Percentiles rank a stretch among this genome's conserved stretches.
These are phyloP conservation scores for Saccharum officinarum DNA, from an alignment of 176 grass and related monocot genomes.

Conservation along the genomic window DNA sequence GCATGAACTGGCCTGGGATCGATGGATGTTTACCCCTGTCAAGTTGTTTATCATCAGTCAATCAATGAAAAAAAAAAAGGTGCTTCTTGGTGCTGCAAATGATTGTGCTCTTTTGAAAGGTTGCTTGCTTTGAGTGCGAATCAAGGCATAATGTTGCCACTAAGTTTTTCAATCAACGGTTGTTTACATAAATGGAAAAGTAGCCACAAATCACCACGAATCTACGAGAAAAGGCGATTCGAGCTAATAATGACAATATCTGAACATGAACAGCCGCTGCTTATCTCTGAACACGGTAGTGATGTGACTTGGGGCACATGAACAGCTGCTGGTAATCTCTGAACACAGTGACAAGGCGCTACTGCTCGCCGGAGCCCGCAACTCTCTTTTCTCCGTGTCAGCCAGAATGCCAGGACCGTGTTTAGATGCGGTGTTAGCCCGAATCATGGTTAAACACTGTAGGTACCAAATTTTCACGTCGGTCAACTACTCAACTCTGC, in stretches of 20 bases:
- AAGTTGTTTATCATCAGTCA: background rate
- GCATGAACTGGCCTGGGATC: background rate
- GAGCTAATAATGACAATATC: background rate
- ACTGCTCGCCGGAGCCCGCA: too few species aligned
- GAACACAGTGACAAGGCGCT: too few species aligned
- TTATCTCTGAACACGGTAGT: background rate
- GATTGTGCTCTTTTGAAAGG: background rate
- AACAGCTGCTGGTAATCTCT: too few species aligned
- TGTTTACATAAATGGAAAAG: background rate
- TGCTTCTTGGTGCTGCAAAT: conserved; percentile 36
- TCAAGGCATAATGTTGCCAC: background rate
- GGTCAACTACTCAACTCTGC: too few species aligned
- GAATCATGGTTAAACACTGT: too few species aligned
- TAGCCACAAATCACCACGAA: background rate
- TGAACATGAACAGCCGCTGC: too few species aligned
- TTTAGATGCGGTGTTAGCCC: too few species aligned
- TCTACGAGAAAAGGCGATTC: background rate
- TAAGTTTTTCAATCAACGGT: too few species aligned
- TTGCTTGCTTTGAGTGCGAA: background rate
- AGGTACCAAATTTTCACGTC: too few species aligned
- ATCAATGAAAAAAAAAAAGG: background rate
- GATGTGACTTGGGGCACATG: too few species aligned
- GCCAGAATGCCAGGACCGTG: too few species aligned
- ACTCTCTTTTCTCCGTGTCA: too few species aligned
- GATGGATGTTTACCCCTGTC: background rate